These are phyloP conservation scores for Coniochaeta hoffmannii DNA, from an alignment of 2,329 filamentous ascomycete genomes.

Conservation along the genomic window DNA sequence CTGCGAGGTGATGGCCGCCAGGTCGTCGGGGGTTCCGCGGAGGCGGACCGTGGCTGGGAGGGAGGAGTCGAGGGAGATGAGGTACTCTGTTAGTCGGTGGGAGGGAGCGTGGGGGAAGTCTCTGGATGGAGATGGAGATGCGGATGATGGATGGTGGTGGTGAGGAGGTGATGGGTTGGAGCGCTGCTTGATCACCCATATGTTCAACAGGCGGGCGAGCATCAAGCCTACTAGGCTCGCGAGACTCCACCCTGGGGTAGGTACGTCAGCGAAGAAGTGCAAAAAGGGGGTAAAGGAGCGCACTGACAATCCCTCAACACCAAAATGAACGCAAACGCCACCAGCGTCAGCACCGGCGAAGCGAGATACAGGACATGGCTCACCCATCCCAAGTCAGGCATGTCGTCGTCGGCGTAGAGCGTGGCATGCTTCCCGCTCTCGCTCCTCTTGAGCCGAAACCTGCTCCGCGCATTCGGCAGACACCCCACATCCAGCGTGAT, in stretches of 20 bases:
- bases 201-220: constrained; percentile 46
- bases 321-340: constrained; percentile 34
- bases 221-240: constrained; percentile 40
- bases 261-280: neutral
- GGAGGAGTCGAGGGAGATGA: constrained; percentile 42
- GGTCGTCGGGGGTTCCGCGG: constrained; percentile 44
- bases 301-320: constrained; percentile 37
- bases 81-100: constrained; percentile 33
- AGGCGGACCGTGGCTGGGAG: constrained; percentile 38
- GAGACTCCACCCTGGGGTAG: constrained; percentile 37
- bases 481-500: constrained; percentile 51
- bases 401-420: constrained; percentile 13
- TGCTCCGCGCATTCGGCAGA: constrained; percentile 28
- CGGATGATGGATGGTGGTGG: constrained; percentile 8
- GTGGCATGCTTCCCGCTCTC: constrained; percentile 14
- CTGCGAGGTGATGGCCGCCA: constrained; percentile 52
- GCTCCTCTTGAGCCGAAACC: constrained; percentile 20
- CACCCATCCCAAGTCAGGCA: constrained; percentile 33
- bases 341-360: constrained; percentile 37
- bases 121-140: neutral
- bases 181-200: constrained; percentile 48
- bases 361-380: constrained; percentile 42
- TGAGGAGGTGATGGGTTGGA: constrained; percentile 14
- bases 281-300: neutral
- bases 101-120: constrained; percentile 7